Evolutionary conservation across 1,284 basidiomycete genomes (phyloP), one percentile per base, ranked within the genome.

Genomic region (Puccinia hordei): DNA sequence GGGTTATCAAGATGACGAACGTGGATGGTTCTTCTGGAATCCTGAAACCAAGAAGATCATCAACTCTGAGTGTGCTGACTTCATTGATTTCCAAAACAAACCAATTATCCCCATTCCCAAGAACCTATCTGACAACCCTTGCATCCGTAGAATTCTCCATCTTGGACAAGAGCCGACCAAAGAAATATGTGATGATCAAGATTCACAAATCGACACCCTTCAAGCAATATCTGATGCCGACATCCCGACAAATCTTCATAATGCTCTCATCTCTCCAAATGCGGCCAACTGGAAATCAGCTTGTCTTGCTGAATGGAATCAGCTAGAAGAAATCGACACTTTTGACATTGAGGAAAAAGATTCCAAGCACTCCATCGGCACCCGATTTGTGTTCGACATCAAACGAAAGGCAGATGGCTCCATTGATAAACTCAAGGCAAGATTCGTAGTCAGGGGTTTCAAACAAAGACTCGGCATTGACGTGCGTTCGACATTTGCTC

Each of bases 381-480:
- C 53, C 8, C 5, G 24, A 19, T 55, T 22, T 22, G 53, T 55
- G 5, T 55, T 55, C 17, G 53, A 22, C 8, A 4, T 55, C 19
- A 55, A 55, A 55, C 17, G 53, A 5, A 19, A 55, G 4, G 5
- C 24, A 4, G 17, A 55, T 19, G 24, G 24, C 6, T 6, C 5
- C 5, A 55, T 55, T 55, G 53, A 55, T 5, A 35, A 61, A 35
- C 33, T 17, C 3, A 72, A 72, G 27, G 69, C 69, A 2, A 6
- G 69, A 5, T 53, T 49, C 13, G 69, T 72, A 19, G 49, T 51
- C 13, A 4, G 69, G 4, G 69, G 69, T 27, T 53, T 61, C 57
- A 27, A 61, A 61, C 38, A 72, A 72, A 9, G 69, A 3, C 15
- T 44, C 2, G 69, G 69, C 9, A 27, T 53, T 3, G 44, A 72